A percentile compares a stretch with the other conserved stretches of the same genome.
Evolutionary conservation across 2,329 filamentous ascomycete species (phyloP).

Genomic region (Beauveria sp.): DNA sequence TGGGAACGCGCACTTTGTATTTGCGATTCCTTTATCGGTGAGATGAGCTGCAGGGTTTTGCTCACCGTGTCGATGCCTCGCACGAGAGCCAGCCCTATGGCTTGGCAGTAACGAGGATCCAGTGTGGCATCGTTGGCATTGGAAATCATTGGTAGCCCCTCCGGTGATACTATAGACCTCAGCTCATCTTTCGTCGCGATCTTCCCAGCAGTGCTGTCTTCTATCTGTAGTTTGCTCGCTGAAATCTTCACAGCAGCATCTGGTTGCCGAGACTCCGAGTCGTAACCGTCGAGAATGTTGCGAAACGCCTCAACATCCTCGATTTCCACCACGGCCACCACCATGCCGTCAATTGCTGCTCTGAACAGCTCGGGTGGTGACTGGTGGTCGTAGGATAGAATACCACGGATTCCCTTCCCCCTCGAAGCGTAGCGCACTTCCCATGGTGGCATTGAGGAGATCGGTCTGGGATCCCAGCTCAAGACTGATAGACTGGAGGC

Average conservation of each 20-base stretch:
- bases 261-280: background rate
- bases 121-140: conserved; percentile 46
- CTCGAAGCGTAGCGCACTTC: conserved; percentile 50
- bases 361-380: conserved; percentile 49
- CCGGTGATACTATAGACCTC: conserved; percentile 30
- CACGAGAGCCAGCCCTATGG: conserved; percentile 60
- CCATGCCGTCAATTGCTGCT: conserved; percentile 61
- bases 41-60: conserved; percentile 55
- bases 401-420: conserved; percentile 49
- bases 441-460: conserved; percentile 53
- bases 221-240: conserved; percentile 10
- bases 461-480: conserved; percentile 45
- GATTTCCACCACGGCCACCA: conserved; percentile 59
- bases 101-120: conserved; percentile 50
- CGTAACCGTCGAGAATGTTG: conserved; percentile 16
- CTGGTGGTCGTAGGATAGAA: conserved; percentile 61
- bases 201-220: conserved; percentile 14
- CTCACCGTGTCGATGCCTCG: conserved; percentile 55
- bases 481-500: conserved; percentile 10
- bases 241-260: background rate
- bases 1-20: conserved; percentile 33
- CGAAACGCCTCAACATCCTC: conserved; percentile 46
- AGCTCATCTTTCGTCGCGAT: background rate
- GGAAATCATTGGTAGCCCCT: conserved; percentile 55
- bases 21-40: conserved; percentile 41